Conservation (phyloP, 176 grass and related monocot genomes). For the Paspalum vaginatum region DNA sequence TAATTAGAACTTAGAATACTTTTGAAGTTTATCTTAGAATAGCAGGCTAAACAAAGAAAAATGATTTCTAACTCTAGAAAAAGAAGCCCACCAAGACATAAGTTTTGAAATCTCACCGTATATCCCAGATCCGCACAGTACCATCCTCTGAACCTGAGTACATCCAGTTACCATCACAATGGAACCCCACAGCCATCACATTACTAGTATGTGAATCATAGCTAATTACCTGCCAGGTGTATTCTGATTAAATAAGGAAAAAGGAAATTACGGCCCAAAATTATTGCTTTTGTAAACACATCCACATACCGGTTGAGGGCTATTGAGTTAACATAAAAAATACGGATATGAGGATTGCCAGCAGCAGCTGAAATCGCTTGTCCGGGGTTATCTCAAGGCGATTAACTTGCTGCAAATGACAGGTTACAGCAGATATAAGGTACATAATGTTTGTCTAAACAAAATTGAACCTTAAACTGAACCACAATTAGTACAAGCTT, state of each 20-base stretch:
- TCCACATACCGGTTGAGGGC: constrained; percentile 63
- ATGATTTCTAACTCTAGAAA: not conserved
- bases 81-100: not conserved
- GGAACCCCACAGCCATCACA: constrained; percentile 98
- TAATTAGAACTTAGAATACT: not conserved
- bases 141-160: constrained; percentile 98
- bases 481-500: not conserved
- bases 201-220: constrained; percentile 99
- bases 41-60: not conserved
- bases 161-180: constrained; percentile 99
- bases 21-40: constrained; percentile 7
- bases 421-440: not conserved
- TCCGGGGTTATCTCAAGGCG: constrained; percentile 94
- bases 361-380: constrained; percentile 86
- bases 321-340: constrained; percentile 93
- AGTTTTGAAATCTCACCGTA: constrained; percentile 54
- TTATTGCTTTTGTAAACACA: constrained; percentile 33
- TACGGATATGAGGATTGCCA: constrained; percentile 87
- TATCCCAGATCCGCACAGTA: constrained; percentile 96
- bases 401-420: constrained; percentile 84
- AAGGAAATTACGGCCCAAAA: not conserved
- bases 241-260: constrained; percentile 24
- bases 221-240: constrained; percentile 70
- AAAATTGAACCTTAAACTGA: not conserved
- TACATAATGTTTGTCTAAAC: not conserved